Conservation (phyloP, 2,329 filamentous ascomycete genomes). For the Neonectria punicea region DNA sequence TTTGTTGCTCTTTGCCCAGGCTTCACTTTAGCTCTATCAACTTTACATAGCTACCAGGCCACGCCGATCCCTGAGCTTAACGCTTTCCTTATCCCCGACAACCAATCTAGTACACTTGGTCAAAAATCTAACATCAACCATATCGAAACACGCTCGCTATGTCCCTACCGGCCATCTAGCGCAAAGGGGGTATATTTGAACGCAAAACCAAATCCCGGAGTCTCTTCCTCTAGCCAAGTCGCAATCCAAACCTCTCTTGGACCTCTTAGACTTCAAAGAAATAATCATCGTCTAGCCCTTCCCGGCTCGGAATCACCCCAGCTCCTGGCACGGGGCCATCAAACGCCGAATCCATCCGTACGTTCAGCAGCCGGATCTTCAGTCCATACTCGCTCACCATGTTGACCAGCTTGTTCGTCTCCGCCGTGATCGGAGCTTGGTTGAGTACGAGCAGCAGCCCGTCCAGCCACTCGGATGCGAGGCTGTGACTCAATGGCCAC, state of each 20-base stretch:
- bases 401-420: constrained; percentile 89
- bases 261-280: constrained; percentile 78
- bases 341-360: constrained; percentile 82
- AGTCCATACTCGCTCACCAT: constrained; percentile 90
- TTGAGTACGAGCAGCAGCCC: constrained; percentile 94
- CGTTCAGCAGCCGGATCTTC: constrained; percentile 91
- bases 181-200: constrained; percentile 32
- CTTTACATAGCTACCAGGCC: background rate
- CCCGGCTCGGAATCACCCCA: constrained; percentile 81
- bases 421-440: constrained; percentile 95
- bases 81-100: background rate
- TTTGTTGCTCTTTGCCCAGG: background rate
- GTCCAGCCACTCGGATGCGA: constrained; percentile 97
- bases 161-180: constrained; percentile 17
- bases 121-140: constrained; percentile 8
- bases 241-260: background rate
- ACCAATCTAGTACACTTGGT: constrained; percentile 1
- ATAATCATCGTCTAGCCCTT: constrained; percentile 91
- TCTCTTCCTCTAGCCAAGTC: constrained; percentile 6
- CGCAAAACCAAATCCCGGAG: constrained; percentile 27
- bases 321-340: constrained; percentile 74
- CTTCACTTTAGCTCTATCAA: background rate
- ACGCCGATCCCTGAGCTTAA: background rate
- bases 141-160: constrained; percentile 27
- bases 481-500: constrained; percentile 79